Percentiles rank a stretch among this genome's conserved stretches.
phyloP scores from a whole-genome alignment of 441 rosid species.

The Populus hybrid region DNA sequence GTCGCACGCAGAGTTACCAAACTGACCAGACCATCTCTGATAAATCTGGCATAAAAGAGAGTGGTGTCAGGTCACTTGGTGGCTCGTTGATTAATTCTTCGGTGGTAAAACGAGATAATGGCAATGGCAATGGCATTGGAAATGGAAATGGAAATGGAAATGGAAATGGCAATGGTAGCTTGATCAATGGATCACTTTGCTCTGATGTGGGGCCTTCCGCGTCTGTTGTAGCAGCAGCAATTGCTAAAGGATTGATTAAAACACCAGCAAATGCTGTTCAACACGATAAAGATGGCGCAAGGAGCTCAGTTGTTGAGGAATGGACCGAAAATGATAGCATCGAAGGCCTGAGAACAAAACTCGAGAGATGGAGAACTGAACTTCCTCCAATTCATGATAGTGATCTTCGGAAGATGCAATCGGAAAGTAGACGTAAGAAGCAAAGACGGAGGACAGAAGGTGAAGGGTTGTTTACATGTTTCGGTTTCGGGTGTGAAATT shows the following conservation, averaged over 20 bases:
- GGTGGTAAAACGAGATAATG: neutral
- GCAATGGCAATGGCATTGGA: constrained; percentile 1
- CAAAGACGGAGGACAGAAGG: constrained; percentile 30
- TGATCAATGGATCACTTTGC: constrained; percentile 64
- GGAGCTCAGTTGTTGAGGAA: constrained; percentile 46
- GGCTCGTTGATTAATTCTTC: constrained; percentile 23
- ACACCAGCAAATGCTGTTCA: constrained; percentile 28
- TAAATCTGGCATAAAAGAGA: constrained; percentile 10
- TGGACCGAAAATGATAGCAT: constrained; percentile 45
- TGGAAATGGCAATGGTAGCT: constrained; percentile 28
- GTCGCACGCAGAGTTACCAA: constrained; percentile 60
- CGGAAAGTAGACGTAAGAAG: constrained; percentile 19
- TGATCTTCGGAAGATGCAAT: constrained; percentile 7
- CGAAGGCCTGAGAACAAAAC: constrained; percentile 60
- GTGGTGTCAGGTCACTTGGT: constrained; percentile 17
- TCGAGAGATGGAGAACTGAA: constrained; percentile 73
- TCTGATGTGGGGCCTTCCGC: constrained; percentile 91
- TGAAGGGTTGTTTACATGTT: constrained; percentile 69
- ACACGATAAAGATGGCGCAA: constrained; percentile 23
- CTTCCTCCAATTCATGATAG: constrained; percentile 31
- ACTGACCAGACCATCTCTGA: constrained; percentile 43
- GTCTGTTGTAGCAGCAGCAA: constrained; percentile 90
- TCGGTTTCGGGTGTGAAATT: constrained; percentile 75
- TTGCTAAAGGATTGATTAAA: constrained; percentile 69
- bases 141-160: constrained; percentile 2